Base-by-base conservation (phyloP, 2,329 filamentous ascomycete genomes). In the Elsinoe fawcettii region DNA sequence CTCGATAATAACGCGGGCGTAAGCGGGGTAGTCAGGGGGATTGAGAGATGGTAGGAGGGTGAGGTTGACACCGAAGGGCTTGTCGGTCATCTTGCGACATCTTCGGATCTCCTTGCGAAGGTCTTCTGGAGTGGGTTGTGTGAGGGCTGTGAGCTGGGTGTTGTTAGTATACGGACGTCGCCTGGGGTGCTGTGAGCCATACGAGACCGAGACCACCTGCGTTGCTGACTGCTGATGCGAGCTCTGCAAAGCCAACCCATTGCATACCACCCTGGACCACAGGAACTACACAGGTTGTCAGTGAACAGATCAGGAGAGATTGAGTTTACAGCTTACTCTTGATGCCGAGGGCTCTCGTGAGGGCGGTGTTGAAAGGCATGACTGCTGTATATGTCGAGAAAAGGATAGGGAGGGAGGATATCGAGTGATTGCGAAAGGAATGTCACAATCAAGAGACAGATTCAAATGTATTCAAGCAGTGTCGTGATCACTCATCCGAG, bases 41-140 rank as follows among this genome's bases (percentile, higher is more conserved):
- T 90, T 85, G 65, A 97, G 81, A 57, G 91, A 82, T 25, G 93
- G 93, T 46, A 97, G 85, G 61, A 97, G 85, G 7, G 93, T 99
- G 64, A 97, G 82, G 76, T 99, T 99, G 66, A 97, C 92, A 67
- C 81, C 93, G 72, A 99, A 97, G 16, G 88, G 88, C 63, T 83
- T 80, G 61, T 78, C 77, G 58, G 88, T 93, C 77, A 97, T 83
- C 62, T 79, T 82, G 65, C 85, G 86, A 79, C 89, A 95, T 75
- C 83, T 85, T 62, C 82, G 86, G 74, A 99, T 99, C 77, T 99
- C 93, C 69, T 88, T 87, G 72, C 92, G 90, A 58, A 99, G 85
- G 69, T 89, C 90, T 72, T 90, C 88, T 49, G 93, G 92, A 14
- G 88, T 87, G 32, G 93, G 88, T 81, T 95, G 95, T 56, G 95